Evolutionary conservation across 345 rosid species (phyloP), one percentile per base, ranked within the genome.

Genomic region (Boechera retrofracta): DNA sequence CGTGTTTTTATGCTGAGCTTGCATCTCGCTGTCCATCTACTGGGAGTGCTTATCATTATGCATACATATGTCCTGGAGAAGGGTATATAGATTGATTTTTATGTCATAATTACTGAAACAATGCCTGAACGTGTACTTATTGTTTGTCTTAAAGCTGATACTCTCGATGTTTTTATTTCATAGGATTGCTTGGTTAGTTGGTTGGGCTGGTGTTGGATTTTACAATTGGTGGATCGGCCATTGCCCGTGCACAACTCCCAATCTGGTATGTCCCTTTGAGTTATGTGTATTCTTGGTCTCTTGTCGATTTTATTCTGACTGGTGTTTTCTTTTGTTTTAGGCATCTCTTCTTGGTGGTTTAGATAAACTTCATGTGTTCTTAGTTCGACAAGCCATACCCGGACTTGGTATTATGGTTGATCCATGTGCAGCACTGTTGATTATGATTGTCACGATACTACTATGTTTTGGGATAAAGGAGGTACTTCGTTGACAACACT

Each of bases 1-100:
- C 99, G 1, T 91, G 92, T 76, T 95, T 98, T 78, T 95, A 95
- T 76, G 99, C 99, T 0, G 99, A 95, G 82, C 96, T 95, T 48
- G 90, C 98, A 54, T 81, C 89, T 77, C 94, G 98, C 0, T 95
- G 97, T 69, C 99, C 99, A 1, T 95, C 99, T 67, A 98, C 99
- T 68, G 99, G 99, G 73, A 95, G 99, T 85, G 99, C 99, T 60
- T 95, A 95, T 85, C 99, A 95, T 51, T 95, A 92, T 82, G 78
- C 99, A 0, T 95, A 95, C 84, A 89, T 95, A 31, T 95, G 98
- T 77, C 83, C 88, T 10, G 99, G 99, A 68, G 99, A 95, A 86
- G 92, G 97, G 99, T 95, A 67, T 42, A 7, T 31, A 5, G 1
- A 64, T 21, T 29, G 32, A 13, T 48, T 49, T 35, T 32, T 80